Percentiles rank a stretch among this genome's conserved stretches.
These are phyloP conservation scores for Trametes sanguinea DNA, from an alignment of 768 basidiomycete species.

Conservation along the genomic window DNA sequence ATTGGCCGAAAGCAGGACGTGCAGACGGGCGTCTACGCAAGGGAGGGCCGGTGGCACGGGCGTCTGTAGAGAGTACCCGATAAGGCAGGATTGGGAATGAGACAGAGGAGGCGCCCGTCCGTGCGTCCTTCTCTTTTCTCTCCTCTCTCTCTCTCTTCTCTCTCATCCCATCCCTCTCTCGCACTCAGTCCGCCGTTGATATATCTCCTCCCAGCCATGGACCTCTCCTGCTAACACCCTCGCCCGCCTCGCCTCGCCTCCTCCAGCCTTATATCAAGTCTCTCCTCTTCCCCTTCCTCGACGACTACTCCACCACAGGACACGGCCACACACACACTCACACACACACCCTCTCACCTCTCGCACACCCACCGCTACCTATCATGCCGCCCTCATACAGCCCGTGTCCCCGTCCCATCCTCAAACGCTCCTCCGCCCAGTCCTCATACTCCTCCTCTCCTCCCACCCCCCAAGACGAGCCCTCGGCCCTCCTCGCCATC, in stretches of 20 bases:
- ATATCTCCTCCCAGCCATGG: slow-evolving; percentile 13
- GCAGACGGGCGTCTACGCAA: not conserved
- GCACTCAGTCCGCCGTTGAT: not conserved
- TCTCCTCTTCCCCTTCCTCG: not conserved
- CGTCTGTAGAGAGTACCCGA: too few species aligned
- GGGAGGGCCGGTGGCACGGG: too few species aligned
- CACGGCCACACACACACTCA: too few species aligned
- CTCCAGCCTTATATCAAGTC: not conserved
- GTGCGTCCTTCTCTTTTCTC: slow-evolving; percentile 16
- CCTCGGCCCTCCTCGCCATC: slow-evolving; percentile 46
- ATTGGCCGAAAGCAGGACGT: not conserved
- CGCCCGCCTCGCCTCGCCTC: not conserved
- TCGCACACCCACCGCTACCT: not conserved
- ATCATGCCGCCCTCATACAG: slow-evolving; percentile 29
- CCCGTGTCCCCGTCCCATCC: slow-evolving; percentile 53
- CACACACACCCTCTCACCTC: too few species aligned
- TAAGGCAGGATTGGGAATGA: not conserved
- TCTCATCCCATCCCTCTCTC: slow-evolving; percentile 1
- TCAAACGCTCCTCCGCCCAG: slow-evolving; percentile 47
- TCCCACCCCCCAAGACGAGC: slow-evolving; percentile 29
- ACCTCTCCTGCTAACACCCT: slow-evolving; percentile 13
- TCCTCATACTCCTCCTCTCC: slow-evolving; percentile 22
- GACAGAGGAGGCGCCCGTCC: slow-evolving; percentile 18
- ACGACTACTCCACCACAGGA: not conserved
- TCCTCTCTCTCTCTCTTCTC: not conserved